Evolutionary conservation across 78 protist species (phyloP).

Genomic region (slime mould (Dictyostelium discoideum)): dicty_2.7 NC_007090.3:616501-617000

Average conservation of each 20-base stretch:
- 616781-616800: constrained; percentile 45
- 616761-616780: constrained; percentile 70
- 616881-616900: background rate
- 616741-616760: constrained; percentile 40
- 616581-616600: constrained; percentile 18
- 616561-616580: constrained; percentile 57
- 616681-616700: background rate
- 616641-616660: background rate
- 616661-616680: background rate
- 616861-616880: background rate
- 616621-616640: background rate
- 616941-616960: background rate
- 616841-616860: background rate
- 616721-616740: constrained; percentile 46
- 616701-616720: constrained; percentile 3
- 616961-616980: background rate
- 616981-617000: background rate
- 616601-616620: background rate
- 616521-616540: constrained; percentile 53
- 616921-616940: background rate
- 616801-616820: background rate
- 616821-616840: constrained; percentile 7
- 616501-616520: constrained; percentile 50
- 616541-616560: constrained; percentile 70
- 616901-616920: background rate